Evolutionary conservation across 2,329 filamentous ascomycete genomes (phyloP).

Genomic region (Talaromyces sp.): DNA sequence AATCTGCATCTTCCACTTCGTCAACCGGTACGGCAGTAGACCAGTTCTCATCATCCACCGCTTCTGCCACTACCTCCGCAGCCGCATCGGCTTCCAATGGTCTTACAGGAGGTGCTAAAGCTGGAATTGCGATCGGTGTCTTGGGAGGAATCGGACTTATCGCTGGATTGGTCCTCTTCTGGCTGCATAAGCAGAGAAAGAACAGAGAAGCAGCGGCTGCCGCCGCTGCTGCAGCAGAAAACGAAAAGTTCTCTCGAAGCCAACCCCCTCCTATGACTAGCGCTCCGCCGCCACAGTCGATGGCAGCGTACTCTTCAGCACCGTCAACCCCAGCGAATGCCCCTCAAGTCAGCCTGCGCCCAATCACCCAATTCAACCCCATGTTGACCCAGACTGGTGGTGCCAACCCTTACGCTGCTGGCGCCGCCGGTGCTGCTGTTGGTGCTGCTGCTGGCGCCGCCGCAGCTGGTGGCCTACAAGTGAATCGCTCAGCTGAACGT

Average conservation of each 20-base stretch:
- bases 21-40: slow-evolving; percentile 16
- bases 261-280: slow-evolving; percentile 29
- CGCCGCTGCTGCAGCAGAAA: slow-evolving; percentile 52
- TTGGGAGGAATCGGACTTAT: slow-evolving; percentile 66
- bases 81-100: slow-evolving; percentile 31
- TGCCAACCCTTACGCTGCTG: slow-evolving; percentile 24
- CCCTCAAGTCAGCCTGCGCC: slow-evolving; percentile 79
- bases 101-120: slow-evolving; percentile 57
- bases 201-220: slow-evolving; percentile 15
- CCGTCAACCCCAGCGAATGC: slow-evolving; percentile 47
- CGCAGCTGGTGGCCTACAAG: slow-evolving; percentile 28
- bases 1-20: slow-evolving; percentile 5
- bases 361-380: slow-evolving; percentile 78
- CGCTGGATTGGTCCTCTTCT: slow-evolving; percentile 66
- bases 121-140: slow-evolving; percentile 81
- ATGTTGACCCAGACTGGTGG: slow-evolving; percentile 51
- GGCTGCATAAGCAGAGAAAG: slow-evolving; percentile 63
- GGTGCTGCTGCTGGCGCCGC: slow-evolving; percentile 18
- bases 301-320: slow-evolving; percentile 24
- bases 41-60: slow-evolving; percentile 25
- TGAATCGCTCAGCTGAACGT: slow-evolving; percentile 22
- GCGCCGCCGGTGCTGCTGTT: slow-evolving; percentile 21
- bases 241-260: slow-evolving; percentile 58
- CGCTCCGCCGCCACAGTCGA: slow-evolving; percentile 26
- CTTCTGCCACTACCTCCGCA: slow-evolving; percentile 20